Percentiles rank a stretch among this genome's conserved stretches.
Evolutionary conservation across 352 stramenopile species (phyloP).

Genomic region (Globisporangium solare): DNA sequence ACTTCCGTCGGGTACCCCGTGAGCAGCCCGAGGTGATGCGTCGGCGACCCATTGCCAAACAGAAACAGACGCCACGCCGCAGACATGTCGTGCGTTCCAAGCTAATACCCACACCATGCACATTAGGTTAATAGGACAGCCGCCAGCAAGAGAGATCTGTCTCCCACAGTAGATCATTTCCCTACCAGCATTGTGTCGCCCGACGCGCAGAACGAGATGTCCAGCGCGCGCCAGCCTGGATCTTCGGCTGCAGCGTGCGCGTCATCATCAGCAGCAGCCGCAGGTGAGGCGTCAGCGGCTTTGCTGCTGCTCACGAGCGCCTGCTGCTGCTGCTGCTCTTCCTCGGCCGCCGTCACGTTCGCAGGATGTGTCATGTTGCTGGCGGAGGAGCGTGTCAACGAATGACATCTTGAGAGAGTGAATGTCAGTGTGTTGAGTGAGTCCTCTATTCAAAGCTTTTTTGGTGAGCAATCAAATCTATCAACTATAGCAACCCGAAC

Average conservation of each 20-base stretch:
- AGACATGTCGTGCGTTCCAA: slow-evolving; percentile 53
- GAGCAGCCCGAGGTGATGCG: slow-evolving; percentile 74
- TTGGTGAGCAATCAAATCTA: no score
- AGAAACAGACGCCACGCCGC: slow-evolving; percentile 78
- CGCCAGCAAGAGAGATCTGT: neutral
- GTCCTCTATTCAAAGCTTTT: neutral
- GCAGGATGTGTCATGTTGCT: neutral
- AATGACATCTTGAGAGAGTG: neutral
- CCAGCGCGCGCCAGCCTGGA: slow-evolving; percentile 11
- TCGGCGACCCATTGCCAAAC: slow-evolving; percentile 80
- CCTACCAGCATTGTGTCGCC: slow-evolving; percentile 12
- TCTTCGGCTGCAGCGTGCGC: neutral
- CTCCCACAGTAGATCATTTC: neutral
- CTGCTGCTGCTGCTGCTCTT: neutral
- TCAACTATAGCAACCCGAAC: no score
- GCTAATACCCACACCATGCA: slow-evolving; percentile 18
- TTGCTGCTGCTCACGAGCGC: neutral
- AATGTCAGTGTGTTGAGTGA: neutral
- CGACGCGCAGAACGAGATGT: slow-evolving; percentile 14
- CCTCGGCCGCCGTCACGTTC: neutral
- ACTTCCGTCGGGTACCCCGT: slow-evolving; percentile 69
- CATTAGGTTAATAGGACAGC: neutral
- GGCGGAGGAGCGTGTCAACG: neutral
- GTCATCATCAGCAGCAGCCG: no score
- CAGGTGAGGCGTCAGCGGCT: no score